These are phyloP conservation scores for Cytospora schulzeri DNA, from an alignment of 2,329 filamentous ascomycete species.

Conservation along the genomic window DNA sequence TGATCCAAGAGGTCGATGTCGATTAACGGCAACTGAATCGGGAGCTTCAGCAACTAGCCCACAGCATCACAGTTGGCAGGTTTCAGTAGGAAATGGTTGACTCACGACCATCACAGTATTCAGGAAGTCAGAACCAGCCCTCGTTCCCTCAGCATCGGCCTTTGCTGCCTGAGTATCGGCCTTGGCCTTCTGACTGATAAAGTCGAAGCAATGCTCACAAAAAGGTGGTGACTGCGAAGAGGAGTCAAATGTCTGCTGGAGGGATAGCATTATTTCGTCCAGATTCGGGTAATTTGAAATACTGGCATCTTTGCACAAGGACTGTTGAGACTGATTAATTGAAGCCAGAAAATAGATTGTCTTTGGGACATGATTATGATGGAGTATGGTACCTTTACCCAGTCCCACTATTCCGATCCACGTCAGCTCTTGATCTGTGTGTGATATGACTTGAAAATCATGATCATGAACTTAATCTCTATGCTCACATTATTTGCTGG, in stretches of 20 bases:
- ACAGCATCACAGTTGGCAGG: not conserved
- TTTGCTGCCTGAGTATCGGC: too few species aligned
- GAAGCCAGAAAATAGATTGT: too few species aligned
- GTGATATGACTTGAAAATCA: too few species aligned
- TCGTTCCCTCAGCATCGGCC: too few species aligned
- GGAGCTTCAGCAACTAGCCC: not conserved
- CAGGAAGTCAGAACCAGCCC: too few species aligned
- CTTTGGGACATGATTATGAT: not conserved
- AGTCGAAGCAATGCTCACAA: not conserved
- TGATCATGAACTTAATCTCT: not conserved
- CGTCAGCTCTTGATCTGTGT: not conserved
- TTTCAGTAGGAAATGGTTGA: not conserved
- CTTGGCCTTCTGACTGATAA: not conserved
- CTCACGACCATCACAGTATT: conserved; percentile 3
- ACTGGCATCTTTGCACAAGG: not conserved
- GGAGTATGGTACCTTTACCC: conserved; percentile 1
- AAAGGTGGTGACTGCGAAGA: not conserved
- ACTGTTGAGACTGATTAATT: not conserved
- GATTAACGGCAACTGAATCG: not conserved
- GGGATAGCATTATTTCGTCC: not conserved
- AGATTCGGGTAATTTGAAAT: not conserved
- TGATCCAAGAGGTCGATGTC: conserved; percentile 1
- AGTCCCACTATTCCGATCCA: conserved; percentile 5
- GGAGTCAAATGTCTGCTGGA: not conserved
- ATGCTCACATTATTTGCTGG: conserved; percentile 3